Evolutionary conservation across 148 eudicot genomes (phyloP).

Genomic region (Pouteria glomerata): DNA sequence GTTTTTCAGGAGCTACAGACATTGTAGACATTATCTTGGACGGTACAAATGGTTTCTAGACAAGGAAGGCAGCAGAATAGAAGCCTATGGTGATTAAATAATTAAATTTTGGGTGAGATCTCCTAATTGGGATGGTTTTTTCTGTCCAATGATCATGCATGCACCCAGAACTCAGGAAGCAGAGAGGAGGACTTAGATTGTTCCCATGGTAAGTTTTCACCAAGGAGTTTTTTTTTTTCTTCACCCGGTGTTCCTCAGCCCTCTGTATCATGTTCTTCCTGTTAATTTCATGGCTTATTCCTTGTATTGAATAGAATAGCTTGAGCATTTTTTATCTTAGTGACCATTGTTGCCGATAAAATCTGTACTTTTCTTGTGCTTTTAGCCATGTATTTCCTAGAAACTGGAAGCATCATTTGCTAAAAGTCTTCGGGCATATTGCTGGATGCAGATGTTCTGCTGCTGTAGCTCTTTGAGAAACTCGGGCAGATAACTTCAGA

Average conservation of each 20-base stretch:
- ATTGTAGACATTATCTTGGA: constrained; percentile 21
- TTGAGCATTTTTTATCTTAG: neutral
- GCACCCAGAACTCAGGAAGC: neutral
- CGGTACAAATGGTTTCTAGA: neutral
- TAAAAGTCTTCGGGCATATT: neutral
- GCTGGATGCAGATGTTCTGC: neutral
- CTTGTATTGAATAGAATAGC: neutral
- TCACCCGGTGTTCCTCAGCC: neutral
- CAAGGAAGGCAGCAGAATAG: too few species aligned
- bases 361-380: neutral
- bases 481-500: neutral
- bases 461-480: neutral
- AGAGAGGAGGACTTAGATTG: neutral
- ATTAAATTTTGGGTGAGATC: neutral
- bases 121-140: neutral
- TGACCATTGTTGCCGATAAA: neutral
- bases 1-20: constrained; percentile 16
- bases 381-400: neutral
- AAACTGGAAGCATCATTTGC: neutral
- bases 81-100: neutral
- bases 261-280: neutral
- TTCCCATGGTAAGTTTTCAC: neutral
- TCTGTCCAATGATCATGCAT: neutral
- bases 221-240: neutral
- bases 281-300: neutral